Conservation (phyloP, 169 alveolate species). For the Amoebophrya sp. region DNA sequence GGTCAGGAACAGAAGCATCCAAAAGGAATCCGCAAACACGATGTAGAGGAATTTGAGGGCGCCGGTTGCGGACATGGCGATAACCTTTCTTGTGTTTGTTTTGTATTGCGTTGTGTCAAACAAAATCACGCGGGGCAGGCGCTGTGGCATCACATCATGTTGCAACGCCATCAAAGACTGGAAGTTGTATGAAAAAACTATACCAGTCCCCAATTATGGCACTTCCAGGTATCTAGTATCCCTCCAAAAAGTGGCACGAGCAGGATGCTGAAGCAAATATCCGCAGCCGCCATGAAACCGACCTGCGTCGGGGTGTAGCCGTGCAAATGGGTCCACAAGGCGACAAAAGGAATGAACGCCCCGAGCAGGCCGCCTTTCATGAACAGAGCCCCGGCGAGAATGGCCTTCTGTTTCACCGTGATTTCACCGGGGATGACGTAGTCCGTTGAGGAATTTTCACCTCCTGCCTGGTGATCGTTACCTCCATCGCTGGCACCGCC, state of each 20-base stretch:
- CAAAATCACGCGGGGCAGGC: too few species aligned
- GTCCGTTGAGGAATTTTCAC: too few species aligned
- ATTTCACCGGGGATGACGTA: too few species aligned
- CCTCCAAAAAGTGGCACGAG: not conserved
- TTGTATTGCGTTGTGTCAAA: too few species aligned
- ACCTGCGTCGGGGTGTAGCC: not conserved
- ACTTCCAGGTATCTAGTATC: not conserved
- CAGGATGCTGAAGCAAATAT: not conserved
- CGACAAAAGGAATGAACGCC: not conserved
- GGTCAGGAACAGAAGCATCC: not conserved
- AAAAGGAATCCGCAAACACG: not conserved
- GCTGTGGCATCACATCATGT: too few species aligned
- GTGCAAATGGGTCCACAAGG: not conserved
- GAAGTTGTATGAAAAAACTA: not conserved
- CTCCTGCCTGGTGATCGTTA: too few species aligned
- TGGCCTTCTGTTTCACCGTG: not conserved
- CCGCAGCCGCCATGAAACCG: not conserved
- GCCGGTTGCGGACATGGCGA: not conserved
- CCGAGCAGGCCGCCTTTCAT: constrained; percentile 15
- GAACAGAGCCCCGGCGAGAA: not conserved
- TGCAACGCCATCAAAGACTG: too few species aligned
- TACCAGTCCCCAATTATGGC: not conserved
- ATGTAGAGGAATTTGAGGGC: not conserved
- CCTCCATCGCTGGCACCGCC: too few species aligned
- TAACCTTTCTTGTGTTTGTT: too few species aligned